Evolutionary conservation across 768 basidiomycete genomes (phyloP).

Genomic region (Hydnomerulius pinastri): DNA sequence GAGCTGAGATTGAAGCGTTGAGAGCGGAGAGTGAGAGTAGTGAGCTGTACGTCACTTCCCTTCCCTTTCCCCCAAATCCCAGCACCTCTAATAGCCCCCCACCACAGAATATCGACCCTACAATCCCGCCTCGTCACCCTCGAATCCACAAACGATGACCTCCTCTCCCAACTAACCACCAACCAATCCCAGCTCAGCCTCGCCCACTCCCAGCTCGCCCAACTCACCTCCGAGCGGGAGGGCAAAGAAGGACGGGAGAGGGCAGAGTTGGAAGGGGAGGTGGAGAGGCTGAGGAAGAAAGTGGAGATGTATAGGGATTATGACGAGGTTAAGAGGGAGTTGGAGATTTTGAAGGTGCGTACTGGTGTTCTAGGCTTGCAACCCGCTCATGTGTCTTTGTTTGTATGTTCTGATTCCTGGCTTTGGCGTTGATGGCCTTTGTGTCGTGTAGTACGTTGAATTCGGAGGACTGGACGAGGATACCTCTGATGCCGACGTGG

Average conservation of each 20-base stretch:
- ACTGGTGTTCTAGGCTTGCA: no score
- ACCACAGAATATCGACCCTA: conserved; percentile 37
- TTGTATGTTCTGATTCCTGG: no score
- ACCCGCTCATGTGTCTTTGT: no score
- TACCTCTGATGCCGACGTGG: conserved; percentile 55
- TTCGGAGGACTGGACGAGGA: conserved; percentile 84
- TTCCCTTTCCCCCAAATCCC: not conserved
- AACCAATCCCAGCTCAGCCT: conserved; percentile 21
- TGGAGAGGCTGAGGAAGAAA: conserved; percentile 65
- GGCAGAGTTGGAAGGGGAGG: conserved; percentile 53
- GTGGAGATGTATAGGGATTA: conserved; percentile 82
- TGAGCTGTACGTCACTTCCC: conserved; percentile 68
- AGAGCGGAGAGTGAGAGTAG: conserved; percentile 75
- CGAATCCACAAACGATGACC: conserved; percentile 51
- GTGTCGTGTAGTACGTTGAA: conserved; percentile 84
- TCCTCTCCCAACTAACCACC: conserved; percentile 16
- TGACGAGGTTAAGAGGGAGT: conserved; percentile 96
- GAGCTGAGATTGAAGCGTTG: conserved; percentile 92
- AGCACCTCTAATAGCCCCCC: not conserved
- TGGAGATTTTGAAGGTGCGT: conserved; percentile 96
- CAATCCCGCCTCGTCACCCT: conserved; percentile 74
- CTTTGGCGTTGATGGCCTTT: no score
- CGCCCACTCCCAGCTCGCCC: conserved; percentile 19
- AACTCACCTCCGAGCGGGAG: conserved; percentile 14
- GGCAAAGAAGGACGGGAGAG: conserved; percentile 21